phyloP scores from a whole-genome alignment of 805 yeast genomes.

The Kodamaea jinghongensis region DNA sequence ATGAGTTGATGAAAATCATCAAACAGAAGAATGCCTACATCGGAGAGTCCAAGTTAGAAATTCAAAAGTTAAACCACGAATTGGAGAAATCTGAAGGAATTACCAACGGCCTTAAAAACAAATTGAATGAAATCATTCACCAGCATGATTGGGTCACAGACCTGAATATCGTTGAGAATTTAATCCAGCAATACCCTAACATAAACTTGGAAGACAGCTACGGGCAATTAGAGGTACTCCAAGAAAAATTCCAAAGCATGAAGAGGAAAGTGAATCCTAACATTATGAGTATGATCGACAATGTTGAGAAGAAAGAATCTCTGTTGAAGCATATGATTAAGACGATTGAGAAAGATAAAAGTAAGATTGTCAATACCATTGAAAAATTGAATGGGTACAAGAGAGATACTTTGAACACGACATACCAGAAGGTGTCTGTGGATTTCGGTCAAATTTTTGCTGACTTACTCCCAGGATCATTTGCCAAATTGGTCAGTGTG shows the following conservation, averaged over 20 bases:
- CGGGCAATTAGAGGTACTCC: conserved; percentile 52
- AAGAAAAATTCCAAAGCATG: conserved; percentile 63
- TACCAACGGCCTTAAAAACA: conserved; percentile 33
- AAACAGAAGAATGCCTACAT: conserved; percentile 43
- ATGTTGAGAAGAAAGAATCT: conserved; percentile 82
- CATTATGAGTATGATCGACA: conserved; percentile 88
- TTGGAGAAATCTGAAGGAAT: conserved; percentile 46
- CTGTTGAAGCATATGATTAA: conserved; percentile 75
- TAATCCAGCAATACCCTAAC: conserved; percentile 60
- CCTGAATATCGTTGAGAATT: conserved; percentile 50
- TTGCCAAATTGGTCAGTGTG: conserved; percentile 81
- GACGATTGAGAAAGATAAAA: conserved; percentile 85
- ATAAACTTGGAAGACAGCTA: conserved; percentile 63
- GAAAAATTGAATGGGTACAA: conserved; percentile 81
- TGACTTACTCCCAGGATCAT: conserved; percentile 84
- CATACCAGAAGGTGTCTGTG: conserved; percentile 80
- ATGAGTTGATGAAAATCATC: conserved; percentile 51
- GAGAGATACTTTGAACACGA: conserved; percentile 72
- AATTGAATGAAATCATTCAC: conserved; percentile 45
- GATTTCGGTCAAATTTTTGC: conserved; percentile 91
- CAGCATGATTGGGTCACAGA: conserved; percentile 76
- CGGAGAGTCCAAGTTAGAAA: conserved; percentile 47
- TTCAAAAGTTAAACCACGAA: conserved; percentile 55
- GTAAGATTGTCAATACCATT: conserved; percentile 86
- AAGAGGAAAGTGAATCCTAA: conserved; percentile 79